Base-by-base conservation (phyloP, 2,329 filamentous ascomycete species). In the Cercospora sojina region DNA sequence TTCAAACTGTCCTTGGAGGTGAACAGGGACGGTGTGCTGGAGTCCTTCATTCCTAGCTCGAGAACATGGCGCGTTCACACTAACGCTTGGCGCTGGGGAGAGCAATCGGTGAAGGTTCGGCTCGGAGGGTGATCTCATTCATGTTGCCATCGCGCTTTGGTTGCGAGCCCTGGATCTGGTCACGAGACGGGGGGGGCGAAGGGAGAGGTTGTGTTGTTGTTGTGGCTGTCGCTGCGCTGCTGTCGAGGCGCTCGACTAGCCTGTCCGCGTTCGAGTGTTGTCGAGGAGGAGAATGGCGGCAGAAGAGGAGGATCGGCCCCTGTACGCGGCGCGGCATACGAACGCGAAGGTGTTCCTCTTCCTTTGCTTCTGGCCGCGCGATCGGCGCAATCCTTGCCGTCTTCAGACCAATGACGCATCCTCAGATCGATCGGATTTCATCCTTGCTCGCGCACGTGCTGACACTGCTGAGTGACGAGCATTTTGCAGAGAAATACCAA, bases 21-120 rank as follows among this genome's bases (percentile, higher is more conserved):
- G 64, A 70, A 70, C 59, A 72, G 67, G 38, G 67, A 69, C 38
- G 64, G 66, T 27, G 66, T 59, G 56, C 20, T 60, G 57, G 66
- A 60, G 59, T 64, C 59, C 61, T 64, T 70, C 70, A 71, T 71
- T 65, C 68, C 66, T 62, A 35, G 62, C 41, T 35, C 56, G 61
- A 64, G 41, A 47, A 43, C 64, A 64, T 66, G 27, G 53, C 53
- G 27, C 53, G 53, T 57, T 57, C n/a, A 57, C 53, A 32, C 53
- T 56, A 56, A 32, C 16, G 23, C 38, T 58, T 59, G 62, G 35
- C 51, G 35, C 25, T 32, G 31, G 23, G 27, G 31, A 38, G 47
- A 29, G 55, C 43, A 18, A 56, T 51, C 38, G 41, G 58, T 32
- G 38, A 16, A 62, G 60, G 47, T 55, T 62, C 60, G 43, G 51